Evolutionary conservation across 2,329 filamentous ascomycete genomes (phyloP).

Genomic region (Gyromitra esculenta): DNA sequence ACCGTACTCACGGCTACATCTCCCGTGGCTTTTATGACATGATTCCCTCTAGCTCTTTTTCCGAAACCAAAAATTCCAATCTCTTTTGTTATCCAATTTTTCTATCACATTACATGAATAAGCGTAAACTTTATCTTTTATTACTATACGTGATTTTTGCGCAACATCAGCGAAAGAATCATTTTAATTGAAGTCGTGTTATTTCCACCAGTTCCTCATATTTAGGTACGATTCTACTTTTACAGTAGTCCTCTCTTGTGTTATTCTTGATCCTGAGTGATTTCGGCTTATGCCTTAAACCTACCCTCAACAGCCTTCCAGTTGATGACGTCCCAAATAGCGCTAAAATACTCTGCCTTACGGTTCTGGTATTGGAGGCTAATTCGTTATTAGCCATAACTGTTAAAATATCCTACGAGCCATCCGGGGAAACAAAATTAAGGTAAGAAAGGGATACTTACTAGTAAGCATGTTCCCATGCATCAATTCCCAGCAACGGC

Average conservation of each 20-base stretch:
- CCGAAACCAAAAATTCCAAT: background rate
- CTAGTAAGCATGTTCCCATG: slow-evolving; percentile 97
- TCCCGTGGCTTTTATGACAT: background rate
- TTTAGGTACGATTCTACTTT: background rate
- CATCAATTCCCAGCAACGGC: slow-evolving; percentile 88
- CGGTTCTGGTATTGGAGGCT: slow-evolving; percentile 93
- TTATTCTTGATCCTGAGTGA: background rate
- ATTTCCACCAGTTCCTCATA: background rate
- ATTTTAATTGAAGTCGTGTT: slow-evolving; percentile 9
- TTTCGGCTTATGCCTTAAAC: slow-evolving; percentile 46
- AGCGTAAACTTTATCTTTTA: background rate
- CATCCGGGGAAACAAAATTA: background rate
- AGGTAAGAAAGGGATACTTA: slow-evolving; percentile 60
- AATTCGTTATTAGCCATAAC: slow-evolving; percentile 38
- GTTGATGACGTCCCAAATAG: slow-evolving; percentile 95
- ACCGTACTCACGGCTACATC: background rate
- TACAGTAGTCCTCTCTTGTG: background rate
- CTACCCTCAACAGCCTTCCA: slow-evolving; percentile 78
- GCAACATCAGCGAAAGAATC: background rate
- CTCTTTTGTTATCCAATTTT: background rate
- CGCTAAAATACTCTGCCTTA: slow-evolving; percentile 94
- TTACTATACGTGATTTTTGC: background rate
- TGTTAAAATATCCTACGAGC: background rate
- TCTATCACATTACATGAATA: background rate
- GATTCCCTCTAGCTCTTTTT: too few relatives aligned